Conservation (phyloP, 2,329 filamentous ascomycete genomes). For the Fulvia fulva region DNA sequence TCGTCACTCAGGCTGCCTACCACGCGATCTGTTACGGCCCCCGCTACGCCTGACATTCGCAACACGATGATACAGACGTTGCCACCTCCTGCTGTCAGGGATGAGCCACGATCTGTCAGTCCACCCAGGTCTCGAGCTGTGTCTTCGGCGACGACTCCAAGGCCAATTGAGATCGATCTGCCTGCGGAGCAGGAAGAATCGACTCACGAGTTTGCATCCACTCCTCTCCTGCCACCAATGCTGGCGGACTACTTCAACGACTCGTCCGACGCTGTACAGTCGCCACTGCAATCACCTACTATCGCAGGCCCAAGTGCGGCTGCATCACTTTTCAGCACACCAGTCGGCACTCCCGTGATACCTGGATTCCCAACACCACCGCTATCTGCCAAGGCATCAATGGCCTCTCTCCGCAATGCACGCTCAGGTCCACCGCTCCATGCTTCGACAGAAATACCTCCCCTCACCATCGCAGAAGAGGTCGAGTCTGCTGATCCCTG, state of each 20-base stretch:
- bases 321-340: conserved; percentile 43
- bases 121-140: conserved; percentile 14
- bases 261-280: conserved; percentile 59
- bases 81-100: neutral
- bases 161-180: conserved; percentile 23
- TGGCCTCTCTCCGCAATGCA: conserved; percentile 64
- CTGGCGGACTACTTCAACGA: conserved; percentile 57
- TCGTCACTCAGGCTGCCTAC: conserved; percentile 76
- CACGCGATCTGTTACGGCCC: conserved; percentile 52
- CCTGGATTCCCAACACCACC: conserved; percentile 61
- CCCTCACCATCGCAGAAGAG: conserved; percentile 52
- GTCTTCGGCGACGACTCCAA: conserved; percentile 9
- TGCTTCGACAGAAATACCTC: conserved; percentile 57
- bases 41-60: conserved; percentile 32
- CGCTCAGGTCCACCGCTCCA: conserved; percentile 43
- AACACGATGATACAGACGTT: conserved; percentile 16
- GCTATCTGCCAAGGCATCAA: conserved; percentile 71
- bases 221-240: conserved; percentile 79
- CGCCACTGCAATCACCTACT: conserved; percentile 81
- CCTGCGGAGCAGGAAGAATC: conserved; percentile 41
- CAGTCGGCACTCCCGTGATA: conserved; percentile 48
- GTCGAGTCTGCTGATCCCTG: conserved; percentile 55
- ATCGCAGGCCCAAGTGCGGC: conserved; percentile 58
- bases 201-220: conserved; percentile 64
- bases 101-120: conserved; percentile 9